Evolutionary conservation across 2,329 filamentous ascomycete species (phyloP).

Genomic region (Pseudohalonectria lignicola): DNA sequence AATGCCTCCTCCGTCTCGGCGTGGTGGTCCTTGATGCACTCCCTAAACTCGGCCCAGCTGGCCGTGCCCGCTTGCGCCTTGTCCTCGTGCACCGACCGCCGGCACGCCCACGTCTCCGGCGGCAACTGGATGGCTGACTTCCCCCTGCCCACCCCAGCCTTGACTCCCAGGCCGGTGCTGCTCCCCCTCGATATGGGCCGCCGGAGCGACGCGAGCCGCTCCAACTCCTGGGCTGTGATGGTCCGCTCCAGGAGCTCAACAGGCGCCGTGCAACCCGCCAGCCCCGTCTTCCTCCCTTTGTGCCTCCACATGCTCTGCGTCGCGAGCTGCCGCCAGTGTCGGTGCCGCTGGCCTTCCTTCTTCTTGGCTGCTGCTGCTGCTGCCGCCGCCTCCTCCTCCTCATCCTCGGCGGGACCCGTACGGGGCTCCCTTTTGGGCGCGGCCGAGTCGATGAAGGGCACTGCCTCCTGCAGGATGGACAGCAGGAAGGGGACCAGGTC

Average conservation of each 20-base stretch:
- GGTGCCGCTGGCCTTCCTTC: too few species aligned
- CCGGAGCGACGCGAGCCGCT: slow-evolving; percentile 15
- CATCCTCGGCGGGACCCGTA: slow-evolving; percentile 8
- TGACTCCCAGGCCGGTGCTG: slow-evolving; percentile 6
- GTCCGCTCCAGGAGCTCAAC: slow-evolving; percentile 42
- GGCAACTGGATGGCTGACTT: slow-evolving; percentile 7
- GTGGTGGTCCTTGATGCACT: slow-evolving; percentile 46
- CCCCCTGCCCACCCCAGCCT: slow-evolving; percentile 4
- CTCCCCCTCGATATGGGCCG: slow-evolving; percentile 14
- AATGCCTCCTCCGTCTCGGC: slow-evolving; percentile 45
- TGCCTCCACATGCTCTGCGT: slow-evolving; percentile 27
- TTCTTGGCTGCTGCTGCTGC: too few species aligned
- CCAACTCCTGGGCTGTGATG: slow-evolving; percentile 30
- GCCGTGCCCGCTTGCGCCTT: slow-evolving; percentile 39
- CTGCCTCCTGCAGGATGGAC: slow-evolving; percentile 43
- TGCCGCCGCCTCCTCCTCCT: slow-evolving; percentile 4
- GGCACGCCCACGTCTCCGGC: slow-evolving; percentile 51
- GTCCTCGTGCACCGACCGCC: slow-evolving; percentile 51
- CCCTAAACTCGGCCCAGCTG: slow-evolving; percentile 51
- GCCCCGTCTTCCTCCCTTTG: slow-evolving; percentile 28
- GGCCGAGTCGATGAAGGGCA: slow-evolving; percentile 45
- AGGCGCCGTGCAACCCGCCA: background rate
- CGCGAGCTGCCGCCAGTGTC: too few species aligned
- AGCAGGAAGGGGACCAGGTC: slow-evolving; percentile 39
- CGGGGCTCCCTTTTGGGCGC: slow-evolving; percentile 31